Evolutionary conservation across 1,284 basidiomycete genomes (phyloP).

Genomic region (Ganoderma meredithae): DNA sequence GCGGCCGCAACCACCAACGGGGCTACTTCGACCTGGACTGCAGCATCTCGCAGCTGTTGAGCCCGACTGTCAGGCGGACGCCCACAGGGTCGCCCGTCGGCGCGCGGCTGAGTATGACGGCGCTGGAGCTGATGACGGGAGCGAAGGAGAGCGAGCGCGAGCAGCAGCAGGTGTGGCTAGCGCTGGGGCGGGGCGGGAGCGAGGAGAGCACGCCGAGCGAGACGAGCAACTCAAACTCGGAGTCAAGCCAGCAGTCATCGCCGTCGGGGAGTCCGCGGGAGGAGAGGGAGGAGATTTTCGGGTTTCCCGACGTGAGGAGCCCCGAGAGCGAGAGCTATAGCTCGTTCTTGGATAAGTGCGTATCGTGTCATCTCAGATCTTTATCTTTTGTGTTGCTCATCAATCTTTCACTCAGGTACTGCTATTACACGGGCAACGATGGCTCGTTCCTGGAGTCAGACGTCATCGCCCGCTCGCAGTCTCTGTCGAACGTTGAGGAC

Average conservation of each 20-base stretch:
- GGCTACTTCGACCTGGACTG: conserved; percentile 39
- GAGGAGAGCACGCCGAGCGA: conserved; percentile 65
- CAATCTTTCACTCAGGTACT: conserved; percentile 57
- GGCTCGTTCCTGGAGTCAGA: conserved; percentile 44
- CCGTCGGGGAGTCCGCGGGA: conserved; percentile 35
- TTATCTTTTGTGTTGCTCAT: conserved; percentile 5
- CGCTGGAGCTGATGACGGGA: conserved; percentile 9
- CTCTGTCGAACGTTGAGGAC: conserved; percentile 62
- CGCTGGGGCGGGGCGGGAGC: conserved; percentile 48
- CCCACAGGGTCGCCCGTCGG: conserved; percentile 37
- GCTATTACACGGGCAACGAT: conserved; percentile 72
- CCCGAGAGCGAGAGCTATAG: conserved; percentile 52
- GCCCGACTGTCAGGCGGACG: conserved; percentile 29
- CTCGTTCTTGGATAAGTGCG: conserved; percentile 70
- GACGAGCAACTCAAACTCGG: conserved; percentile 42
- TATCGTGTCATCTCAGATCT: conserved; percentile 23
- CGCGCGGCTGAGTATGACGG: conserved; percentile 19
- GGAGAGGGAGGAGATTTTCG: conserved; percentile 24
- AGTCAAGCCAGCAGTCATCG: conserved; percentile 47
- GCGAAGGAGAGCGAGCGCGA: conserved; percentile 2
- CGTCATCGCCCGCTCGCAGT: conserved; percentile 57
- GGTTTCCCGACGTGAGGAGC: conserved; percentile 22
- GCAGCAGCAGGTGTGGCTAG: conserved; percentile 23
- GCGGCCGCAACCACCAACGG: conserved; percentile 37
- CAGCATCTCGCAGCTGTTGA: conserved; percentile 21